Evolutionary conservation across 352 stramenopile genomes (phyloP), one percentile per base, ranked within the genome.

Genomic region (Plasmopara viticola): DNA sequence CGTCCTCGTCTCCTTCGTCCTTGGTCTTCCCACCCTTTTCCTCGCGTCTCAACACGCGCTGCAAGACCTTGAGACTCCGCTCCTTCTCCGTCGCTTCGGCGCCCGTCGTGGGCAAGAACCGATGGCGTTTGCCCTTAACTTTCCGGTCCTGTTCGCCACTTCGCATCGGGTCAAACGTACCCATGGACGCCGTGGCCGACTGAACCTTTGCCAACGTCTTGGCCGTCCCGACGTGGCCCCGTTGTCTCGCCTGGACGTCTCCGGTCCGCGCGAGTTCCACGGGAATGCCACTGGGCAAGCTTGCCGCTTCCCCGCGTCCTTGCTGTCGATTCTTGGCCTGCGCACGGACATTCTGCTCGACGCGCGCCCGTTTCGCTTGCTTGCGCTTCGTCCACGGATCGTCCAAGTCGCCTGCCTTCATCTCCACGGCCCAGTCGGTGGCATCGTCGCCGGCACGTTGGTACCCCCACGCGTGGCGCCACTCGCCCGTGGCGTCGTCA

Each of bases 311-410:
- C 39, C 77, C 78, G 25, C 77, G 77, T 49, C 77, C 77, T 18
- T 82, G 57, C 60, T 90, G 87, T 29, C 84, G 53, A 57, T 91
- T 91, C 38, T 83, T 79, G 29, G 77, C 70, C 38, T 95, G 84
- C 47, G 86, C 78, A 46, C 84, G 72, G 4, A 88, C 56, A 72
- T 99, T 99, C 70, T 98, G 97, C 53, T 95, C 79, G 4, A 97
- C 78, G 38, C 93, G 78, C 15, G 70, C 72, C 41, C 80, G 78
- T 76, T 98, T 99, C 33, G 84, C 87, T 60, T 97, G 86, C 45
- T 97, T 86, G 38, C 79, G 58, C 70, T 95, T 87, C 46, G 95
- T 95, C 92, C 94, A 98, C 15, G 96, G 96, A 72, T 98, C 90
- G 10, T 88, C 79, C 70, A 89, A 87, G 65, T 97, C 80, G 41